Percentiles rank a stretch among this genome's conserved stretches.
phyloP scores from a whole-genome alignment of 306 rosid genomes.

The Astragalus glycyphyllos region DNA sequence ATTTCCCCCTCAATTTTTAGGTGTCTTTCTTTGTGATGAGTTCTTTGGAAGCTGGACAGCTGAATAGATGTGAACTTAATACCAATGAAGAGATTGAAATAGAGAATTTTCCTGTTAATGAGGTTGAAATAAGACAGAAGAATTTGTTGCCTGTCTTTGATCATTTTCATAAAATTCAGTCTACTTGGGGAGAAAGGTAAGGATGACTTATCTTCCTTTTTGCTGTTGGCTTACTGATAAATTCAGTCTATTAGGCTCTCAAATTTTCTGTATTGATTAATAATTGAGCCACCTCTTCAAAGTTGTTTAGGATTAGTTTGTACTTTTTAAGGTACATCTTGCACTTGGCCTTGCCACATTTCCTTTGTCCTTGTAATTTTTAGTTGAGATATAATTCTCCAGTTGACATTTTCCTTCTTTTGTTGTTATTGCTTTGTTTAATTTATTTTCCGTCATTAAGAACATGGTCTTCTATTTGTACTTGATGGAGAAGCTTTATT shows the following conservation, averaged over 20 bases:
- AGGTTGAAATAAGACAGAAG: conserved; percentile 82
- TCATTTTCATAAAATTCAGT: conserved; percentile 68
- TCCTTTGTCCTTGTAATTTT: conserved; percentile 19
- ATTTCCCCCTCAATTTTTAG: conserved; percentile 48
- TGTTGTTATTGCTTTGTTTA: conserved; percentile 25
- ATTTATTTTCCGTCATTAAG: conserved; percentile 14
- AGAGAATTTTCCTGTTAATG: conserved; percentile 69
- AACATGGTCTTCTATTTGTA: conserved; percentile 1
- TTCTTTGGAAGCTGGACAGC: conserved; percentile 55
- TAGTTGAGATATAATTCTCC: conserved; percentile 28
- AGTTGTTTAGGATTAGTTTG: conserved; percentile 29
- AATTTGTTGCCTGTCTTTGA: conserved; percentile 81
- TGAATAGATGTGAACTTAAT: conserved; percentile 41
- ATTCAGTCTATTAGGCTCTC: neutral
- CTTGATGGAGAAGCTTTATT: conserved; percentile 16
- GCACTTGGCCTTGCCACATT: conserved; percentile 26
- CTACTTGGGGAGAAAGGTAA: conserved; percentile 84
- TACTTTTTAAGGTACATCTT: conserved; percentile 7
- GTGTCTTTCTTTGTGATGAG: conserved; percentile 74
- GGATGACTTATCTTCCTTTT: conserved; percentile 29
- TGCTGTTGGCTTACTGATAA: neutral
- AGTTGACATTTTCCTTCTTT: conserved; percentile 20
- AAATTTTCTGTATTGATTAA: neutral
- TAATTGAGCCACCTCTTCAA: neutral
- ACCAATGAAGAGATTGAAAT: conserved; percentile 79